Percentiles rank a stretch among this genome's conserved stretches.
Evolutionary conservation across 169 alveolate genomes (phyloP).

Genomic region (Cryptosporidium parvum): DNA sequence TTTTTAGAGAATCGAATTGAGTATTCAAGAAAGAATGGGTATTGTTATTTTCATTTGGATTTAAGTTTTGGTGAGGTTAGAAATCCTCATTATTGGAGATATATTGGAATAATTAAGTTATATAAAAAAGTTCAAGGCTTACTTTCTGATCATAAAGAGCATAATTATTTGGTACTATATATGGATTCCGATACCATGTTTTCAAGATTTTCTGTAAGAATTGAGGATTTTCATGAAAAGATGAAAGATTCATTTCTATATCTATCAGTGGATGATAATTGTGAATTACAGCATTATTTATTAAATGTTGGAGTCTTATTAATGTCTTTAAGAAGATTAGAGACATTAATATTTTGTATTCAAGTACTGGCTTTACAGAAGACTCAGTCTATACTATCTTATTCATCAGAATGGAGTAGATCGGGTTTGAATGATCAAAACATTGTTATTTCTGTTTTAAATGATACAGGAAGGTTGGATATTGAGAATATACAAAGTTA

Average conservation of each 20-base stretch:
- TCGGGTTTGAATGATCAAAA: conserved; percentile 69
- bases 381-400: conserved; percentile 15
- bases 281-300: conserved; percentile 19
- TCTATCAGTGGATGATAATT: conserved; percentile 53
- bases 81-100: conserved; percentile 67
- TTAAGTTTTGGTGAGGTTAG: background rate
- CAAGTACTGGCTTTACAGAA: conserved; percentile 43
- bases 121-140: conserved; percentile 3
- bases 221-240: conserved; percentile 14
- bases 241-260: conserved; percentile 15
- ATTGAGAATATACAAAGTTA: conserved; percentile 4
- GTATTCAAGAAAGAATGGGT: conserved; percentile 23
- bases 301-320: conserved; percentile 56
- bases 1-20: conserved; percentile 23
- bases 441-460: conserved; percentile 33
- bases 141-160: background rate
- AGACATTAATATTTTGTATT: conserved; percentile 38
- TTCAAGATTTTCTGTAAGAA: conserved; percentile 5
- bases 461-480: conserved; percentile 53
- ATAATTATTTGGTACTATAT: conserved; percentile 28
- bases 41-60: conserved; percentile 63
- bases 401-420: conserved; percentile 55
- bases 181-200: conserved; percentile 67
- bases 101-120: conserved; percentile 42
- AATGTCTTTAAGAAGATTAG: conserved; percentile 29